Percentiles rank a stretch among this genome's conserved stretches.
phyloP scores from a whole-genome alignment of 129 eudicot species.

The Calendula officinalis region DNA sequence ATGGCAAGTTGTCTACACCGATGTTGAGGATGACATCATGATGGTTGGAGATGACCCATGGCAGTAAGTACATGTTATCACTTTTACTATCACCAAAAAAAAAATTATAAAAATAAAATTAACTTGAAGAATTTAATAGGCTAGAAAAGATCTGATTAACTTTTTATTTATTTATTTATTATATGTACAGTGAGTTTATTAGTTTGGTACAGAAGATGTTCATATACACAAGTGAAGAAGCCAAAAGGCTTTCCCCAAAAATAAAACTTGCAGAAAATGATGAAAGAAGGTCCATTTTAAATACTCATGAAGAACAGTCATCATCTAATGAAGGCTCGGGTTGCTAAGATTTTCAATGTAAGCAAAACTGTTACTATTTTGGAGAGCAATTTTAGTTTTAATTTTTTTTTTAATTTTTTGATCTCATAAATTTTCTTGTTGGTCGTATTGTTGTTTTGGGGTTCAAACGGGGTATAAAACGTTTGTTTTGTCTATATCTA shows the following conservation, averaged over 20 bases:
- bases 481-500: conserved; percentile 10
- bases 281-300: conserved; percentile 44
- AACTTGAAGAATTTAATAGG: no score
- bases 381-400: no score
- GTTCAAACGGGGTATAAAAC: background rate
- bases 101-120: no score
- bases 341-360: conserved; percentile 27
- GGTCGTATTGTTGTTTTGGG: conserved; percentile 11
- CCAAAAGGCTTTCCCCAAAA: conserved; percentile 82
- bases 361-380: background rate
- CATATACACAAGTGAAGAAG: conserved; percentile 85
- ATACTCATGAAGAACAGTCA: conserved; percentile 73
- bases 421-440: conserved; percentile 22
- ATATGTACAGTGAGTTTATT: conserved; percentile 72
- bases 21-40: conserved; percentile 91
- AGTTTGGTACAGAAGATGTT: conserved; percentile 85
- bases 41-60: conserved; percentile 99
- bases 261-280: conserved; percentile 47
- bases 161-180: background rate
- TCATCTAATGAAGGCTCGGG: conserved; percentile 65
- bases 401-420: no score
- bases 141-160: no score
- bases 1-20: conserved; percentile 96
- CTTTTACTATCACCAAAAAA: background rate
- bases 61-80: conserved; percentile 59